Evolutionary conservation across 2,329 filamentous ascomycete species (phyloP).

Genomic region (Spiromastix sp.): DNA sequence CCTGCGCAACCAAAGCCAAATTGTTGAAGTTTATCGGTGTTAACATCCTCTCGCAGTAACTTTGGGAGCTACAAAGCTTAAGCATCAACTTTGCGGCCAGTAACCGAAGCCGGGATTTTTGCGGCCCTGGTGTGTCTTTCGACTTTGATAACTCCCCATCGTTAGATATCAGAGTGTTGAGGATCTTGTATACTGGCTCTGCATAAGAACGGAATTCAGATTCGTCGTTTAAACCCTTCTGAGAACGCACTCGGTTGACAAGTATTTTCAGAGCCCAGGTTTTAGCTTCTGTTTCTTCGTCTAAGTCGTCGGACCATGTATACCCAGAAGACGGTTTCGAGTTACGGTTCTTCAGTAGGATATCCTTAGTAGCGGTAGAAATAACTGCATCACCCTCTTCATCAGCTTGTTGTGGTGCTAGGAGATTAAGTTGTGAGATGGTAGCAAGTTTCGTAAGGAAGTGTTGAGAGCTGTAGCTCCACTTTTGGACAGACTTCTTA

Average conservation of each 20-base stretch:
- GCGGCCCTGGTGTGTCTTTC: constrained; percentile 62
- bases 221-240: constrained; percentile 37
- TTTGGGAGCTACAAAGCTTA: constrained; percentile 70
- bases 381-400: constrained; percentile 68
- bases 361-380: constrained; percentile 63
- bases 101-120: constrained; percentile 72
- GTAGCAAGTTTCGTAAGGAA: constrained; percentile 53
- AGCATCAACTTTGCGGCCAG: constrained; percentile 69
- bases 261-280: constrained; percentile 73
- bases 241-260: constrained; percentile 70
- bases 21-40: constrained; percentile 66
- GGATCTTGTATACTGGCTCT: constrained; percentile 62
- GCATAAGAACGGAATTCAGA: constrained; percentile 43
- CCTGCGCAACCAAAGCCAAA: constrained; percentile 72
- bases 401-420: constrained; percentile 61
- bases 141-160: constrained; percentile 72
- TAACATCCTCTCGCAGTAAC: constrained; percentile 63
- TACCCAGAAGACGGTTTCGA: constrained; percentile 43
- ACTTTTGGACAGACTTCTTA: constrained; percentile 62
- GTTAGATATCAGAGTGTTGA: constrained; percentile 64
- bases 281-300: constrained; percentile 77
- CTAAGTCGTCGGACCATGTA: constrained; percentile 60
- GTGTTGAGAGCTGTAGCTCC: constrained; percentile 59
- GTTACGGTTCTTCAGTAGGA: constrained; percentile 57
- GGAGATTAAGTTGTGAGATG: constrained; percentile 58